Percentiles rank a stretch among this genome's conserved stretches.
Conservation (phyloP, 2,329 filamentous ascomycete species). For the Fusarium azukiicola region DNA sequence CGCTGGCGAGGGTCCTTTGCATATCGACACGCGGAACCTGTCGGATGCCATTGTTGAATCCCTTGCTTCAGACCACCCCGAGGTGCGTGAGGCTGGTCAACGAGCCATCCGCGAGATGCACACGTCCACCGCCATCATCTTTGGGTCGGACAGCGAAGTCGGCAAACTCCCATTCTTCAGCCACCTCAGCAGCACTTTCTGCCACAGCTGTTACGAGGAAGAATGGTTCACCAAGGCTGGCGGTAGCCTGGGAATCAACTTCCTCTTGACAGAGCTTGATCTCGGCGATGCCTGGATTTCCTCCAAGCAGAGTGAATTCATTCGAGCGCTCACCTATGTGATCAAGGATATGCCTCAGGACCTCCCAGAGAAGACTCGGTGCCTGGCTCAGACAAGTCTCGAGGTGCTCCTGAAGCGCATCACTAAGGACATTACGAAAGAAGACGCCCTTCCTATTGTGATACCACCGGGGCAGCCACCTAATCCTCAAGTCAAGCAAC, state of each 20-base stretch:
- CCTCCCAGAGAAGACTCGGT: constrained; percentile 92
- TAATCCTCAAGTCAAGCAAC: constrained; percentile 67
- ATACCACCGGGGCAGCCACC: constrained; percentile 65
- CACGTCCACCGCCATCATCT: constrained; percentile 87
- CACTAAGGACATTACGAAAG: constrained; percentile 89
- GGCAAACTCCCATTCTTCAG: constrained; percentile 91
- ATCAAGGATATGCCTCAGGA: constrained; percentile 99
- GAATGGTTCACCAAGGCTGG: constrained; percentile 99
- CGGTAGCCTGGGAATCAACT: constrained; percentile 93
- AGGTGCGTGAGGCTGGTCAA: constrained; percentile 91
- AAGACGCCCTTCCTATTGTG: constrained; percentile 75
- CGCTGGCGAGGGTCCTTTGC: constrained; percentile 92
- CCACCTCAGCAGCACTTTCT: constrained; percentile 91
- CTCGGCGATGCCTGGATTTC: constrained; percentile 92
- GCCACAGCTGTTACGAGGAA: constrained; percentile 97
- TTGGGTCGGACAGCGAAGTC: constrained; percentile 86
- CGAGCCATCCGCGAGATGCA: constrained; percentile 89
- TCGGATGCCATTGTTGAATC: constrained; percentile 95
- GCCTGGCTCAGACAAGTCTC: constrained; percentile 90
- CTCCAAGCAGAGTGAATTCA: constrained; percentile 91
- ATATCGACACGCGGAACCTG: constrained; percentile 92
- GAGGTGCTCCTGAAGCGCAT: constrained; percentile 89
- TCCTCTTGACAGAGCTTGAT: constrained; percentile 91
- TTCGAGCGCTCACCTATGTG: constrained; percentile 95
- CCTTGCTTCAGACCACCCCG: constrained; percentile 90